Base-by-base conservation (phyloP, 2,329 filamentous ascomycete species). In the Penicillium brasilianum region DNA sequence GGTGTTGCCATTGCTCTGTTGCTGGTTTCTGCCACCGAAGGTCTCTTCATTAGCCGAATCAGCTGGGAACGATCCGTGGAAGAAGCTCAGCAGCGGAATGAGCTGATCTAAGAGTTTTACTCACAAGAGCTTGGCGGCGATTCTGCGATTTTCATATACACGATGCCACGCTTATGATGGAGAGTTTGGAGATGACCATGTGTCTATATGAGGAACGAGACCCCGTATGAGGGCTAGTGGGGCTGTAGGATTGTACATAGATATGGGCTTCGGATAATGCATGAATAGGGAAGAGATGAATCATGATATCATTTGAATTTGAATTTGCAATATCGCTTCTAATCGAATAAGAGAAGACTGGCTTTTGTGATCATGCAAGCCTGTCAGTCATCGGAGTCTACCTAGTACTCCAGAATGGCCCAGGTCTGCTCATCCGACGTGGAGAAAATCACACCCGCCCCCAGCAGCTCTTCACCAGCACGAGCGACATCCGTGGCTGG, bases 341-440 rank as follows among this genome's bases (percentile, higher is more conserved):
- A 39, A 57, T 54, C 46, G 84, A 32, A 25, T 46, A 46, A 28
- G 28, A 36, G 28, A 56, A 25, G 25, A 48, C 9, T 5, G 18
- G 39, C 32, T 28, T 36, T 32, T 46, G 22, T n/a, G 10, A 53
- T 36, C 22, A 34, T 39, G 20, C 50, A 25, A 53, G 18, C 50
- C 32, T 25, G 18, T 39, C 30, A 30, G 34, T 34, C 30, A 32
- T 54, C 52, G 16, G 52, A 32, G 25, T 54, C 52, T 43, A 10
- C 58, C 44, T 66, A 67, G 52, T 68, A 68, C 34, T 96, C 91
- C 62, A 97, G 81, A 65, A 96, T 82, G 46, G 92, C 92, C 89
- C 91, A 98, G 0, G 94, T 98, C 77, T 91, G 85, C 72, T 98
- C 94, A 78, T 98, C 93, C 59, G 96, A 85, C 10, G 96, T 99